Evolutionary conservation across 177 flowering plant genomes (phyloP).

Genomic region (Vitis hybrid): DNA sequence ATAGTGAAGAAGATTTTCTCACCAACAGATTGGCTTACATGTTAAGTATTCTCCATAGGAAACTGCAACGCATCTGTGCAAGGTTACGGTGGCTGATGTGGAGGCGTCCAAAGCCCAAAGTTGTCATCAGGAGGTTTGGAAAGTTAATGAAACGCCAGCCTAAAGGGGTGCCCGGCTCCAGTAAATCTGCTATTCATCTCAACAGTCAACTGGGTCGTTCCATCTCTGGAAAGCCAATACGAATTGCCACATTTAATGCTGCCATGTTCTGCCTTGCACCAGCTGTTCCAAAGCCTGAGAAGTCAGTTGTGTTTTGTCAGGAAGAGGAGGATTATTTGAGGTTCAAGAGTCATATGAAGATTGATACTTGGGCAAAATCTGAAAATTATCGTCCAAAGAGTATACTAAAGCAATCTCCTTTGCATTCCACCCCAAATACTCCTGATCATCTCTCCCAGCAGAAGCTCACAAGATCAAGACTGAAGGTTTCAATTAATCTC

Average conservation of each 20-base stretch:
- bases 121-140: constrained; percentile 50
- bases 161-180: constrained; percentile 14
- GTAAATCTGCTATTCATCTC: constrained; percentile 7
- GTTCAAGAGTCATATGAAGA: constrained; percentile 15
- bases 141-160: constrained; percentile 25
- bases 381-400: constrained; percentile 51
- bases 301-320: constrained; percentile 16
- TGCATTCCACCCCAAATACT: constrained; percentile 23
- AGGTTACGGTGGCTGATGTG: constrained; percentile 42
- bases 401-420: constrained; percentile 69
- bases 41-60: constrained; percentile 36
- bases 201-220: constrained; percentile 20
- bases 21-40: constrained; percentile 24
- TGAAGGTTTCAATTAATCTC: constrained; percentile 74
- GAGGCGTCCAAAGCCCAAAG: constrained; percentile 46
- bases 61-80: constrained; percentile 46
- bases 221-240: constrained; percentile 30
- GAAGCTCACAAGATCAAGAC: constrained; percentile 33
- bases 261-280: constrained; percentile 86
- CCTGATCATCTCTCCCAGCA: constrained; percentile 27
- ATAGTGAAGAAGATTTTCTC: constrained; percentile 18
- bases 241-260: constrained; percentile 76
- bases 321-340: constrained; percentile 25
- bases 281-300: constrained; percentile 47
- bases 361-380: constrained; percentile 22